Evolutionary conservation across 768 basidiomycete species (phyloP).

Genomic region (Rhizopogon salebrosus): DNA sequence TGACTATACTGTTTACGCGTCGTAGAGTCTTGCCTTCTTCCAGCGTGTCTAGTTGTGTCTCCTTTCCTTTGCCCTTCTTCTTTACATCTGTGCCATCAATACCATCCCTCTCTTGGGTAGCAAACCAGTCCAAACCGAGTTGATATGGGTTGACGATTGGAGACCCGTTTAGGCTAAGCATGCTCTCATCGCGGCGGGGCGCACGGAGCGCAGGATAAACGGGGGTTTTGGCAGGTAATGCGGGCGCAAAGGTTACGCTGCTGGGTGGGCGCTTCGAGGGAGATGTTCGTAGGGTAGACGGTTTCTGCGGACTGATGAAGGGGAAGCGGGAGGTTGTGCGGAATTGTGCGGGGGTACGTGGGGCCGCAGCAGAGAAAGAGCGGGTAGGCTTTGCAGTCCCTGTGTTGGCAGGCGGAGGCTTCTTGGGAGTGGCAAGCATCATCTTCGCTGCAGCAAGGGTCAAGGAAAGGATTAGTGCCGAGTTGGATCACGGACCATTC

Average conservation of each 20-base stretch:
- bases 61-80: conserved; percentile 21
- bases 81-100: conserved; percentile 17
- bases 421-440: conserved; percentile 45
- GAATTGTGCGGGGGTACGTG: not conserved
- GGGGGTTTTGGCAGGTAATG: conserved; percentile 36
- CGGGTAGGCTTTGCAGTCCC: conserved; percentile 48
- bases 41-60: conserved; percentile 13
- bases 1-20: conserved; percentile 57
- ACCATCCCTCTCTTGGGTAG: conserved; percentile 30
- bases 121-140: conserved; percentile 59
- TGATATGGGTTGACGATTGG: conserved; percentile 77
- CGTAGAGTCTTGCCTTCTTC: conserved; percentile 12
- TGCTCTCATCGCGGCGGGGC: conserved; percentile 69
- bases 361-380: conserved; percentile 22
- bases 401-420: conserved; percentile 43
- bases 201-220: conserved; percentile 48
- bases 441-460: conserved; percentile 34
- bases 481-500: conserved; percentile 44
- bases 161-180: conserved; percentile 80
- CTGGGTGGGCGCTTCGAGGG: conserved; percentile 43
- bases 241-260: conserved; percentile 66
- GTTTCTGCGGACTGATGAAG: conserved; percentile 34
- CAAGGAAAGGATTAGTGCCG: not conserved
- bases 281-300: conserved; percentile 20
- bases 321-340: conserved; percentile 24